Conservation (phyloP, 306 rosid genomes). For the Calophaca sinica region DNA sequence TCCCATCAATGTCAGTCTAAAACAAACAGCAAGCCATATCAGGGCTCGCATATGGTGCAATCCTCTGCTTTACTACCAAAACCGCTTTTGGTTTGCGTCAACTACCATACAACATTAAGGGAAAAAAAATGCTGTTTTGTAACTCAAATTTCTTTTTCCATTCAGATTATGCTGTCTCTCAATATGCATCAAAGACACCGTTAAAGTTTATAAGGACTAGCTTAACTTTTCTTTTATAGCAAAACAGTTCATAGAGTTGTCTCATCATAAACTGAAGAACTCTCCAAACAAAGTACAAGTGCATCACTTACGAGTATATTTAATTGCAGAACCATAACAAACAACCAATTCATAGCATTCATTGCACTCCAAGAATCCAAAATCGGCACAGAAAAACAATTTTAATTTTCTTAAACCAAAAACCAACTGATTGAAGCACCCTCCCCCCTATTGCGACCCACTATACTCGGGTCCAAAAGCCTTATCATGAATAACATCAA, state of each 20-base stretch:
- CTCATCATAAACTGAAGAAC: conserved; percentile 45
- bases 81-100: background rate
- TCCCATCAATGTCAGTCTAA: background rate
- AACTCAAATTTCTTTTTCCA: background rate
- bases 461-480: conserved; percentile 35
- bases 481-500: conserved; percentile 25
- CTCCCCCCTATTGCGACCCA: conserved; percentile 31
- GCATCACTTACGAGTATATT: conserved; percentile 41
- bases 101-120: background rate
- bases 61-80: background rate
- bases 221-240: conserved; percentile 7
- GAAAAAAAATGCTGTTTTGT: background rate
- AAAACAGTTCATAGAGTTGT: conserved; percentile 42
- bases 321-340: conserved; percentile 43
- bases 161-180: background rate
- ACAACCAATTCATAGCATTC: conserved; percentile 38
- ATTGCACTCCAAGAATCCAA: conserved; percentile 25
- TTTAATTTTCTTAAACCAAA: background rate
- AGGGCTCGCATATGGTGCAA: background rate
- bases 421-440: conserved; percentile 35
- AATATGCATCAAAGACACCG: background rate
- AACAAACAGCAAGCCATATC: conserved; percentile 1
- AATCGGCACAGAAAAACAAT: background rate
- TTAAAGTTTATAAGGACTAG: conserved; percentile 15
- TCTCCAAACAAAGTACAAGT: conserved; percentile 41